Evolutionary conservation across 306 rosid genomes (phyloP).

Genomic region (Canavalia gladiata): DNA sequence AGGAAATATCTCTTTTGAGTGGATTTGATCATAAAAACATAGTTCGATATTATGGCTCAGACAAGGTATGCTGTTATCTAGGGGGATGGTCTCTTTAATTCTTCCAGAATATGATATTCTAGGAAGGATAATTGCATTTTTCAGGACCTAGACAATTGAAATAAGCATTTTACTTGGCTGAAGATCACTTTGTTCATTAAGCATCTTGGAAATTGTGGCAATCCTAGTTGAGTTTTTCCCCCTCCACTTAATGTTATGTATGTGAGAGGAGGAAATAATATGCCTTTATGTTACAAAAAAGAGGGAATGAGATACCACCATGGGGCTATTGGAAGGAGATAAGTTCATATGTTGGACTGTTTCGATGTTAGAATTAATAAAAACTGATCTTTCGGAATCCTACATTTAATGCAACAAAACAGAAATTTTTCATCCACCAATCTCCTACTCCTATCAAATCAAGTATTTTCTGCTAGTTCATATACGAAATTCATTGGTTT

Average conservation of each 20-base stretch:
- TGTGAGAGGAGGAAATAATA: constrained; percentile 10
- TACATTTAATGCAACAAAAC: neutral
- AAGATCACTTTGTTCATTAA: constrained; percentile 17
- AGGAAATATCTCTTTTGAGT: constrained; percentile 75
- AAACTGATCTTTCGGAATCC: constrained; percentile 4
- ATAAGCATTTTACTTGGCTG: constrained; percentile 25
- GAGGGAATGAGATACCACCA: neutral
- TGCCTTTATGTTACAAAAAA: constrained; percentile 3
- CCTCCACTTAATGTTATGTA: neutral
- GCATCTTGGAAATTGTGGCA: constrained; percentile 22
- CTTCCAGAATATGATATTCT: constrained; percentile 29
- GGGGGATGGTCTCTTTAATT: constrained; percentile 31
- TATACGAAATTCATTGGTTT: constrained; percentile 8
- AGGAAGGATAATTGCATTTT: constrained; percentile 12
- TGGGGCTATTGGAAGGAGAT: constrained; percentile 3
- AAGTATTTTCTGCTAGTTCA: neutral
- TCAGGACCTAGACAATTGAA: neutral
- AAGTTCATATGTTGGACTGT: constrained; percentile 13
- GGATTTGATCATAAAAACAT: constrained; percentile 70
- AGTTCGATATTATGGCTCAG: constrained; percentile 72
- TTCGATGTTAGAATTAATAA: neutral
- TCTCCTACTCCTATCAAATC: neutral
- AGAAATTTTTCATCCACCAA: neutral
- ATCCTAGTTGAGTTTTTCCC: neutral
- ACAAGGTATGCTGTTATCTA: constrained; percentile 60